Evolutionary conservation across 148 eudicot genomes (phyloP).

Genomic region (Cornus kousa): DNA sequence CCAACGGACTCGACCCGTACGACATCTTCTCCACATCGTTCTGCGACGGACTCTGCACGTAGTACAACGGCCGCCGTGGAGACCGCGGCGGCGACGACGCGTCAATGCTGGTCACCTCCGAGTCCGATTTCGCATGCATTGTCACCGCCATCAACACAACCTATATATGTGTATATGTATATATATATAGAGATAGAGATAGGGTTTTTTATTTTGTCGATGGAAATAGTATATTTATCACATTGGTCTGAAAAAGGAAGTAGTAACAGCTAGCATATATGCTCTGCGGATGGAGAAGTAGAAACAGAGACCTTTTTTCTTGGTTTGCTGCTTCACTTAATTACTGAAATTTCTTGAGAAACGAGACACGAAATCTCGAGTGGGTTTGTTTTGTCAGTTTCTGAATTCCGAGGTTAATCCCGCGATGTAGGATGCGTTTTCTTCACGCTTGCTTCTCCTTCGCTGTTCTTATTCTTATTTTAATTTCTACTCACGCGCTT

Average conservation of each 20-base stretch:
- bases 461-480: no score
- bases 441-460: not conserved
- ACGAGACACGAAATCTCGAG: not conserved
- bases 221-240: no score
- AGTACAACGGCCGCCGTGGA: slow-evolving; percentile 62
- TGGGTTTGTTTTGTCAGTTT: not conserved
- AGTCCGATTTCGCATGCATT: slow-evolving; percentile 79
- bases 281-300: not conserved
- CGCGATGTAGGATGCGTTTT: not conserved
- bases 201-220: not conserved
- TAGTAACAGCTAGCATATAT: not conserved
- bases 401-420: not conserved
- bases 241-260: not conserved
- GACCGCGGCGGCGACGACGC: slow-evolving; percentile 70
- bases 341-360: not conserved
- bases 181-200: not conserved
- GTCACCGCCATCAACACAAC: slow-evolving; percentile 22
- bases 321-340: not conserved
- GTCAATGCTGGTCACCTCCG: slow-evolving; percentile 67
- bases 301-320: not conserved
- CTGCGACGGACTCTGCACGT: slow-evolving; percentile 80
- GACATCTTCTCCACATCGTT: slow-evolving; percentile 59
- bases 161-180: not conserved
- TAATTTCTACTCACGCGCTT: not conserved
- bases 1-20: slow-evolving; percentile 51